Base-by-base conservation (phyloP, 192 early-diverging fungal species). In the Paraglomus brasilianum region DNA sequence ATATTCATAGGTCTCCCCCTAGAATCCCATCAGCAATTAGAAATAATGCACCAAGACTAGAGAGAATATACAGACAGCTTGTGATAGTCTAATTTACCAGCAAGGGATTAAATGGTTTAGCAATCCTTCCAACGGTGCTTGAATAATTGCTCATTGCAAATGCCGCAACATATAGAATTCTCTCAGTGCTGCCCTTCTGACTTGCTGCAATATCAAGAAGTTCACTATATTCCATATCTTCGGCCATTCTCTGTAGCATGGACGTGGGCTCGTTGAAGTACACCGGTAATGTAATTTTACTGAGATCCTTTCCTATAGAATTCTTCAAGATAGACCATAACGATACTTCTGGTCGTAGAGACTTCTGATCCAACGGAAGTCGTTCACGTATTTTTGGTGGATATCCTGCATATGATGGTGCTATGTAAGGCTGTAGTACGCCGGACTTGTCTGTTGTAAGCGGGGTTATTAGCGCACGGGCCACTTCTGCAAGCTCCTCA, bases 141-240 rank as follows among this genome's bases (percentile, higher is more conserved):
- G 90, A 90, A 50, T 89, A 90, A 78, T 91, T 92, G 72, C 88
- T 90, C 90, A 95, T 92, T 3, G 92, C 93, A 73, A 91, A 95
- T 1, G 89, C 93, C 1, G 85, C 89, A 53, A 95, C 89, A 72
- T 89, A 89, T 75, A 93, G 76, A 48, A 91, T 84, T 57, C 93
- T 82, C 59, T 82, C 80, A 7, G 82, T 76, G 8, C 75, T 75
- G 43, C 84, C 84, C 49, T 74, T 78, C 70, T 86, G 83, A 30
- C 85, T 79, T 8, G 80, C 81, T 2, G 92, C 93, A 59, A 91
- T 80, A 60, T 92, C 89, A 9, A 95, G 80, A 43, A 95, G 57
- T 47, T 93, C 91, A 73, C 86, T 84, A 73, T 91, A 95, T 75
- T 95, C 92, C 68, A 93, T 87, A 74, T 92, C 89, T 66, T 92